Conservation (phyloP, 148 eudicot species). For the Pouteria glomerata region DNA sequence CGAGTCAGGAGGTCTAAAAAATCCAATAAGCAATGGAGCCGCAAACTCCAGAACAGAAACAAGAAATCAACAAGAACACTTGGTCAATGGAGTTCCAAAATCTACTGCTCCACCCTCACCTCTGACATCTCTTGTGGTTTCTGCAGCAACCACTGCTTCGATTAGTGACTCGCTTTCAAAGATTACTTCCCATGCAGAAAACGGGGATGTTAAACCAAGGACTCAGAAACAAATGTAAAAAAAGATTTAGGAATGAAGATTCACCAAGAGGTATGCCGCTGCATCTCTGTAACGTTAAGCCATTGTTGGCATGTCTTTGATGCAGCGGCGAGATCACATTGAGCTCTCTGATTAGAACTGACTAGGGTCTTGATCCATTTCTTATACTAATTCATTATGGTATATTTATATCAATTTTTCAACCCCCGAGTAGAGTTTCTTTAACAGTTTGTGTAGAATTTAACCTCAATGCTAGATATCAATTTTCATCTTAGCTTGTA, state of each 20-base stretch:
- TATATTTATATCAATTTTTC: conserved; percentile 7
- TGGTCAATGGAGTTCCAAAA: conserved; percentile 37
- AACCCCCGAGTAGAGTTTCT: background rate
- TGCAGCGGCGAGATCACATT: conserved; percentile 11
- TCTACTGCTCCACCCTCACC: conserved; percentile 17
- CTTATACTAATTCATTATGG: conserved; percentile 5
- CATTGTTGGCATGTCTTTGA: conserved; percentile 15
- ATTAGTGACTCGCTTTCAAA: conserved; percentile 24
- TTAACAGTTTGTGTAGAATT: conserved; percentile 7
- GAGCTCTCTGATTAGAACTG: background rate
- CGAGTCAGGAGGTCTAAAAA: conserved; percentile 35
- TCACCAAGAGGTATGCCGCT: conserved; percentile 10
- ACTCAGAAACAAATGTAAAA: conserved; percentile 19
- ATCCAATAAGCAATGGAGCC: conserved; percentile 31
- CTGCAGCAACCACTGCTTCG: conserved; percentile 22
- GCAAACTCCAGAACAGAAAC: conserved; percentile 27
- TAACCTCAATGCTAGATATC: conserved; percentile 4
- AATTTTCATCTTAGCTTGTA: background rate
- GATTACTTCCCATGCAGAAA: conserved; percentile 33
- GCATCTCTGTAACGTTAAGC: conserved; percentile 13
- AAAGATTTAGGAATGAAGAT: conserved; percentile 17
- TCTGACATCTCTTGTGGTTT: conserved; percentile 22
- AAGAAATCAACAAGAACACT: conserved; percentile 34
- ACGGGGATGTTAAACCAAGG: conserved; percentile 43
- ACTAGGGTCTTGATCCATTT: conserved; percentile 7